Evolutionary conservation across 2,329 filamentous ascomycete genomes (phyloP), one percentile per base, ranked within the genome.

Genomic region (Diplodia sapinea): DNA sequence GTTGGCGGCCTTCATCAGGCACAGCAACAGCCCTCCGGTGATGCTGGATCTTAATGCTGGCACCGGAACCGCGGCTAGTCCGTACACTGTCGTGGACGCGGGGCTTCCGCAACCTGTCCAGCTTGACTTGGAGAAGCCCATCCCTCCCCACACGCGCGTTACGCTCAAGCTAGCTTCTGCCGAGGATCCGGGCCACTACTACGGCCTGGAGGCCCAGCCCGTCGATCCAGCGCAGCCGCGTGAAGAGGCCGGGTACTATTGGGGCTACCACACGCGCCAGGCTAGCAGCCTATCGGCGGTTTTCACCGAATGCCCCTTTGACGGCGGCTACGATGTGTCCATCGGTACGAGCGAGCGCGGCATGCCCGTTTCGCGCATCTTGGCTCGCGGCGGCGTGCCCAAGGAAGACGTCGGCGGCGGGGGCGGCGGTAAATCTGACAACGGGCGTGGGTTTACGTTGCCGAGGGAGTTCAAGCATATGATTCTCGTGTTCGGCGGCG

Each of bases 301-400:
- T 8, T 93, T 94, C 74, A 93, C 91, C 4, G 91, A 94, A 76
- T 89, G 87, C 71, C 85, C 87, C 0, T 93, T 87, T 75, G 87
- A 91, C 67, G 88, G 87, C 55, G 93, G 93, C 13, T 96, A 96
- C 78, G 92, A 96, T 78, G 69, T 94, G 67, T 92, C 89, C 72
- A 88, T 96, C 71, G 93, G 92, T 17, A 96, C 92, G 0, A 94
- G 91, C 3, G 93, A 96, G 79, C 88, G 91, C 70, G 90, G 92
- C 63, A 73, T 82, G 43, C 80, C 87, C 29, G 71, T 83, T 64
- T 71, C 78, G 68, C 71, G 74, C 2, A 73, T 82, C 7, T 66
- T 76, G 1, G 77, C 40, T 26, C 47, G 51, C 56, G 31, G 62
- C 51, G 36, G 63, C 47, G 17, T 20, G 29, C 65, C 56, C 15